Conservation (phyloP, 768 basidiomycete species). For the Flagelloscypha sp. region DNA sequence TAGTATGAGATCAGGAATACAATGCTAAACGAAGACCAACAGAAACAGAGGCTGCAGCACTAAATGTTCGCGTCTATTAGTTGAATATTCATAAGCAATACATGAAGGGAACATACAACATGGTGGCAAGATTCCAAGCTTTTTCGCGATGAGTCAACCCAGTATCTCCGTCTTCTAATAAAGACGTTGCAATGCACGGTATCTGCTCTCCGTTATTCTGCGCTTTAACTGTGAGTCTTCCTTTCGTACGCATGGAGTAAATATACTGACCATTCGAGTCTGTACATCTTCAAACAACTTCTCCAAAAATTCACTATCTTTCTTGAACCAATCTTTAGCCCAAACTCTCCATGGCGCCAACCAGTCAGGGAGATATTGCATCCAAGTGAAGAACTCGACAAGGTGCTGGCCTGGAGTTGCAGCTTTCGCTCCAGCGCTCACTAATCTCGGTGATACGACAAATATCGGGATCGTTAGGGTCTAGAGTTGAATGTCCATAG, state of each 20-base stretch:
- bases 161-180: too few species aligned
- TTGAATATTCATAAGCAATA: too few species aligned
- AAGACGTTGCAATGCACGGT: too few species aligned
- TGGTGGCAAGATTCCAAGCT: too few species aligned
- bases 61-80: too few species aligned
- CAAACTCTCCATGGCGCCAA: conserved; percentile 19
- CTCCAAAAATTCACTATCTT: conserved; percentile 14
- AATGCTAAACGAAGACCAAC: too few species aligned
- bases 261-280: conserved; percentile 5
- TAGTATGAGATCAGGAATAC: too few species aligned
- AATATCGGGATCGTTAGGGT: conserved; percentile 10
- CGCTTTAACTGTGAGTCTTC: too few species aligned
- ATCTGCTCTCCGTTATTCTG: too few species aligned
- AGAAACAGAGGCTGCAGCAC: too few species aligned
- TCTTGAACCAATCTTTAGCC: conserved; percentile 9
- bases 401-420: conserved; percentile 24
- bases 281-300: conserved; percentile 10
- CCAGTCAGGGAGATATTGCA: conserved; percentile 21
- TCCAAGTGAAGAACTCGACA: conserved; percentile 27
- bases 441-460: conserved; percentile 13
- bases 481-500: conserved; percentile 10
- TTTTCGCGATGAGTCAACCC: too few species aligned
- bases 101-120: too few species aligned
- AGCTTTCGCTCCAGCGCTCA: conserved; percentile 19
- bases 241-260: background rate